phyloP scores from a whole-genome alignment of 352 stramenopile species.

The Phytopythium litorale region DNA sequence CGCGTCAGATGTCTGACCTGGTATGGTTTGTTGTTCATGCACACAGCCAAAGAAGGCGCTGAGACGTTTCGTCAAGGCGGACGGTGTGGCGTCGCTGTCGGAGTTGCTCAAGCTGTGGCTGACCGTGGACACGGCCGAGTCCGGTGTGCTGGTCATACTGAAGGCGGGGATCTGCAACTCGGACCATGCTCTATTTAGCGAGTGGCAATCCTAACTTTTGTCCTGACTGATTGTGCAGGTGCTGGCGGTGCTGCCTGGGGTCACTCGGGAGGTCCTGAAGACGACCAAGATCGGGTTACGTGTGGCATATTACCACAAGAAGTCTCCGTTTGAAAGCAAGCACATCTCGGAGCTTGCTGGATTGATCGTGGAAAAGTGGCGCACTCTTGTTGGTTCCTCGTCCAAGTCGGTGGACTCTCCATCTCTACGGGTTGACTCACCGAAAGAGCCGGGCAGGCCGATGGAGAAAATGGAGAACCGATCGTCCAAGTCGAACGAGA shows the following conservation, averaged over 20 bases:
- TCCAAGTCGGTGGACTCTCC: slow-evolving; percentile 6
- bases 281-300: slow-evolving; percentile 54
- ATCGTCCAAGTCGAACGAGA: slow-evolving; percentile 1
- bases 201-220: slow-evolving; percentile 2
- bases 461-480: background rate
- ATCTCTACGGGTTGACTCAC: background rate
- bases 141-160: slow-evolving; percentile 52
- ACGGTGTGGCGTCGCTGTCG: slow-evolving; percentile 39
- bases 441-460: background rate
- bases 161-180: slow-evolving; percentile 34
- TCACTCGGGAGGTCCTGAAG: slow-evolving; percentile 37
- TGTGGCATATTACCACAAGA: slow-evolving; percentile 37
- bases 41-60: slow-evolving; percentile 49
- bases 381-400: slow-evolving; percentile 20
- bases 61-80: slow-evolving; percentile 40
- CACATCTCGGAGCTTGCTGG: slow-evolving; percentile 37
- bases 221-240: slow-evolving; percentile 19
- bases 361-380: slow-evolving; percentile 64
- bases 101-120: slow-evolving; percentile 48
- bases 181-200: background rate
- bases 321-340: slow-evolving; percentile 15
- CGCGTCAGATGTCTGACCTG: background rate
- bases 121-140: slow-evolving; percentile 37
- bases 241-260: slow-evolving; percentile 50
- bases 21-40: background rate